Base-by-base conservation (phyloP, 306 rosid species). In the Betula pendula region DNA sequence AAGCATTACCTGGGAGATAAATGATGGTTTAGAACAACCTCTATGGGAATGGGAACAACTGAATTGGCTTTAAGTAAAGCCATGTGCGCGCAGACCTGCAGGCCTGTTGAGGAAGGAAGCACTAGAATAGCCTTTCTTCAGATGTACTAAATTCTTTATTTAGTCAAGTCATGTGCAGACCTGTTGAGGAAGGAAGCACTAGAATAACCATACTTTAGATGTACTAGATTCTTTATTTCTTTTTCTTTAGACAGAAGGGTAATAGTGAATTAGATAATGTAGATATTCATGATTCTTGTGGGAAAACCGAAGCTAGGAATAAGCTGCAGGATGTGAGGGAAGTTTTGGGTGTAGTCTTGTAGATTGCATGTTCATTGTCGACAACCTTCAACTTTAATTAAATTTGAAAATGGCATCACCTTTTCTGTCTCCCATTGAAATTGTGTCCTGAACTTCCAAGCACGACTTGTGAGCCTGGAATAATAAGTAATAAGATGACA, bases 11-110 rank as follows among this genome's bases (percentile, higher is more conserved):
- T 80, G 73, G 88, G 81, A 53, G 62, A 47, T 68, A 43, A 65
- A 79, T 70, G 74, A 74, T 15, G 80, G 49, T 29, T 63, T 73
- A 42, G 55, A 81, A 79, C 89, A 87, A 40, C 83, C 87, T 17
- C 51, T 77, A 0, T 89, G 88, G 94, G 94, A 88, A 6, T 80
- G 83, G 90, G 97, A 82, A 22, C 81, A 85, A 62, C 75, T 89
- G 15, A 79, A 83, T 51, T 84, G 89, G 71, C 73, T 67, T 15
- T 81, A 67, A 84, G 10, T 69, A 76, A 68, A 58, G n/a, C 48
- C 47, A 56, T 33, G 75, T 24, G 42, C 35, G n/a, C n/a, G n/a
- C n/a, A 56, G 58, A 74, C 65, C 71, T 76, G 47, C 58, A 19
- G 1, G 29, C 47, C 31, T 24, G 31, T 70, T 62, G 14, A 38